Base-by-base conservation (phyloP, 192 early-diverging fungal species). In the Phycomyces blakesleeanus region DNA sequence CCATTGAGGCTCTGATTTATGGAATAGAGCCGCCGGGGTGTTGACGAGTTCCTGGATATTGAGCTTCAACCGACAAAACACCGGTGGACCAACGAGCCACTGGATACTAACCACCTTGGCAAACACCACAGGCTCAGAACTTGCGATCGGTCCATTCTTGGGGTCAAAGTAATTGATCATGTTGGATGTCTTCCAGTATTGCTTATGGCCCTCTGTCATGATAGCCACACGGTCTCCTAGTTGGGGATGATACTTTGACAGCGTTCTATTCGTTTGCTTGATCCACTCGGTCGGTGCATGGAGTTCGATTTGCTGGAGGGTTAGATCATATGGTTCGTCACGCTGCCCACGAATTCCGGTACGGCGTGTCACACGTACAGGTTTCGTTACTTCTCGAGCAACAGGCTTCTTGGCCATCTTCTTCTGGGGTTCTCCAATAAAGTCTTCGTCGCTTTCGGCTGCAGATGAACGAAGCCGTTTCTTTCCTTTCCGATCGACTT, bases 21-120 rank as follows among this genome's bases (percentile, higher is more conserved):
- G 76, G 21, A 67, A 52, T 1, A 83, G 64, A 21, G 78, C 68
- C 10, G 79, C 78, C 5, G 80, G 76, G 20, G 83, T 64, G 18
- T 80, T 77, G 22, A 72, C 75, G 20, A 73, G 51, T 22, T 73
- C 78, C 14, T 76, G 66, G 34, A 83, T 51, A 50, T 78, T 62
- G 15, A 88, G 56, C 55, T 79, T 83, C 11, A 83, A 63, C 0
- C 73, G 75, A 63, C 89, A 91, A 67, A 76, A 87, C 0, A 85
- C 78, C 3, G 87, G 89, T 8, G 87, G 89, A 0, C 89, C 89
- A 9, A 89, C 86, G 7, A 75, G 69, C 72, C 87, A 91, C 22
- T 73, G 71, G 57, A 86, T 70, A 22, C 74, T 66, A 1, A 71
- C 69, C 0, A 91, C 82, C 18, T 75, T 76, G 9, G 79, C 86